Percentiles rank a stretch among this genome's conserved stretches.
Evolutionary conservation across 148 eudicot species (phyloP).

Genomic region (Cornus suecica): DNA sequence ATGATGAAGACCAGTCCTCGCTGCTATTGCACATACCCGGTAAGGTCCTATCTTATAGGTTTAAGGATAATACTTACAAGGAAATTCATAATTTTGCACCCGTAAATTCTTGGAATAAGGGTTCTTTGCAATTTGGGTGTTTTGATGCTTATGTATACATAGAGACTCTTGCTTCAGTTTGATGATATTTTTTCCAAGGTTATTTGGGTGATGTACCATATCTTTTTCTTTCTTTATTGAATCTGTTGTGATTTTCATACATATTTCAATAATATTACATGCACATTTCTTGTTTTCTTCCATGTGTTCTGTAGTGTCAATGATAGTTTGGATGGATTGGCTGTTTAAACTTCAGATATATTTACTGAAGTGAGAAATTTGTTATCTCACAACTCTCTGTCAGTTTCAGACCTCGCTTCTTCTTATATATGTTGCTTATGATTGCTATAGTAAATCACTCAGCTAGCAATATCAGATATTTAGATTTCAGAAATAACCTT

Average conservation of each 20-base stretch:
- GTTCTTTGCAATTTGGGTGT: neutral
- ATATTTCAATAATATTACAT: neutral
- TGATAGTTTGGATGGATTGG: too few relatives aligned
- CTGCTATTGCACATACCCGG: conserved; percentile 41
- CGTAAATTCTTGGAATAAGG: neutral
- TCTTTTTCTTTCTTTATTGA: neutral
- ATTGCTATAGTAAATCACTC: neutral
- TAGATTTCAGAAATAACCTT: neutral
- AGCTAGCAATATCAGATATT: neutral
- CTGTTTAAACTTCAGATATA: too few relatives aligned
- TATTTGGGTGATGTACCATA: neutral
- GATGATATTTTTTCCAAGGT: neutral
- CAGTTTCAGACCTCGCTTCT: too few relatives aligned
- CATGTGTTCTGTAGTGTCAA: neutral
- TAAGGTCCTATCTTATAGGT: conserved; percentile 35
- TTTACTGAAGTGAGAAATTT: too few relatives aligned
- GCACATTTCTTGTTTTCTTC: neutral
- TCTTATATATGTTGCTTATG: neutral
- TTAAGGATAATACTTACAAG: conserved; percentile 8
- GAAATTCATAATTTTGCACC: conserved; percentile 1
- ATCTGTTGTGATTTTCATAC: neutral
- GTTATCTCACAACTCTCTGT: neutral
- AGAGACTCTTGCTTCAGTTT: conserved; percentile 10
- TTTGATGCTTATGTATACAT: neutral
- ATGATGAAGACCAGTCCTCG: conserved; percentile 14